Percentiles rank a stretch among this genome's conserved stretches.
phyloP scores from a whole-genome alignment of 2,329 filamentous ascomycete genomes.

The Xylogone sp. region DNA sequence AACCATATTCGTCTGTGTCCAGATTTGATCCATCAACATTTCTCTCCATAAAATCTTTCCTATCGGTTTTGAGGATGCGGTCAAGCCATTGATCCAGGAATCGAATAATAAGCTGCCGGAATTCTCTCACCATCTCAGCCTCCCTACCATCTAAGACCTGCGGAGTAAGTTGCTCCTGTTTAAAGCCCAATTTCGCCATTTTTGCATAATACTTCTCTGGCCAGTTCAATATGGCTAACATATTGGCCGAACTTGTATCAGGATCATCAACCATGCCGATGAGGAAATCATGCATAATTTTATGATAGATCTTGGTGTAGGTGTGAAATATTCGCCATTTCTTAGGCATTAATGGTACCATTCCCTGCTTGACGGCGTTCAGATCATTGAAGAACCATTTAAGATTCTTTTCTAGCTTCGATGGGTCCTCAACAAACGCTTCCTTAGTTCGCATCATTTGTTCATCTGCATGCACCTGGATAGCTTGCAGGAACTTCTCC shows the following conservation, averaged over 20 bases:
- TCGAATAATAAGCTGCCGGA: slow-evolving; percentile 90
- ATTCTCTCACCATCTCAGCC: slow-evolving; percentile 86
- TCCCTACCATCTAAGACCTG: slow-evolving; percentile 90
- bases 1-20: slow-evolving; percentile 83
- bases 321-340: slow-evolving; percentile 95
- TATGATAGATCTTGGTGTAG: slow-evolving; percentile 88
- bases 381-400: slow-evolving; percentile 99
- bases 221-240: slow-evolving; percentile 91
- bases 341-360: slow-evolving; percentile 87
- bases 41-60: slow-evolving; percentile 74
- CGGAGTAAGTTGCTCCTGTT: slow-evolving; percentile 70
- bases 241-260: slow-evolving; percentile 78
- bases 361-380: slow-evolving; percentile 88
- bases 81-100: slow-evolving; percentile 98
- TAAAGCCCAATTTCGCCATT: slow-evolving; percentile 85
- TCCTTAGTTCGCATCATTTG: slow-evolving; percentile 60
- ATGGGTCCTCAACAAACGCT: slow-evolving; percentile 78
- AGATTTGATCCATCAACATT: slow-evolving; percentile 71
- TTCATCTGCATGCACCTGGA: slow-evolving; percentile 57
- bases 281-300: slow-evolving; percentile 92
- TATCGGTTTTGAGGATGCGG: slow-evolving; percentile 80
- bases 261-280: slow-evolving; percentile 78
- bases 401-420: slow-evolving; percentile 78
- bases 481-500: slow-evolving; percentile 80
- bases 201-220: slow-evolving; percentile 94